Evolutionary conservation across 805 yeast genomes (phyloP).

Genomic region (Barnettozyma sp.): DNA sequence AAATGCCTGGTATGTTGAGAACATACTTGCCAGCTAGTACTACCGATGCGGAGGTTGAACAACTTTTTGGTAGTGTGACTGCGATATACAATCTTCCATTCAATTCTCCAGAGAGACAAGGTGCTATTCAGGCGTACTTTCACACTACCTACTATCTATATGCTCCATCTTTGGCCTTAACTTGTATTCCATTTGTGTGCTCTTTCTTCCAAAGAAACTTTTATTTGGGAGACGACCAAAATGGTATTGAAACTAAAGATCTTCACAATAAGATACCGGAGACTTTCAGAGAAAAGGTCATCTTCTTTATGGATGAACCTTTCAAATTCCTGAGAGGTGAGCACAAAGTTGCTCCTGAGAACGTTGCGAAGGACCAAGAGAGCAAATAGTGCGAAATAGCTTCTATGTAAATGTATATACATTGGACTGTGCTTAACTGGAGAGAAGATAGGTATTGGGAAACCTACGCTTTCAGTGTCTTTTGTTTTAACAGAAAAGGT

Average conservation of each 20-base stretch:
- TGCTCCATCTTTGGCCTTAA: conserved; percentile 26
- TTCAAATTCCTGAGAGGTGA: conserved; percentile 4
- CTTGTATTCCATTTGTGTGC: conserved; percentile 26
- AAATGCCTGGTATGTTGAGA: conserved; percentile 26
- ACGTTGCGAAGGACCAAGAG: conserved; percentile 1
- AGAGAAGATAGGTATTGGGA: no score
- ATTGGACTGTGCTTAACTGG: no score
- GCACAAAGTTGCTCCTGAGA: neutral
- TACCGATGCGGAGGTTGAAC: conserved; percentile 18
- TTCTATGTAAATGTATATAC: no score
- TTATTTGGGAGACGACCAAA: conserved; percentile 32
- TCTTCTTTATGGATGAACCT: conserved; percentile 8
- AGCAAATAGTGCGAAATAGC: neutral
- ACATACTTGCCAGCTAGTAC: conserved; percentile 23
- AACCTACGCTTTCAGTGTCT: no score
- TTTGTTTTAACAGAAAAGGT: no score
- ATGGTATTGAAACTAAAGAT: conserved; percentile 28
- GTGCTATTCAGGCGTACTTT: conserved; percentile 29
- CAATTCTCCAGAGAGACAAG: conserved; percentile 28
- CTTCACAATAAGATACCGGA: conserved; percentile 7
- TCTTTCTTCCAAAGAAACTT: conserved; percentile 30
- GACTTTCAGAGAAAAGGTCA: conserved; percentile 3
- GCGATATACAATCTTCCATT: conserved; percentile 22
- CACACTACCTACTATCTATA: conserved; percentile 26
- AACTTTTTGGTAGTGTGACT: conserved; percentile 23